Conservation (phyloP, 2,329 filamentous ascomycete genomes). For the Aspergillus amoenus region DNA sequence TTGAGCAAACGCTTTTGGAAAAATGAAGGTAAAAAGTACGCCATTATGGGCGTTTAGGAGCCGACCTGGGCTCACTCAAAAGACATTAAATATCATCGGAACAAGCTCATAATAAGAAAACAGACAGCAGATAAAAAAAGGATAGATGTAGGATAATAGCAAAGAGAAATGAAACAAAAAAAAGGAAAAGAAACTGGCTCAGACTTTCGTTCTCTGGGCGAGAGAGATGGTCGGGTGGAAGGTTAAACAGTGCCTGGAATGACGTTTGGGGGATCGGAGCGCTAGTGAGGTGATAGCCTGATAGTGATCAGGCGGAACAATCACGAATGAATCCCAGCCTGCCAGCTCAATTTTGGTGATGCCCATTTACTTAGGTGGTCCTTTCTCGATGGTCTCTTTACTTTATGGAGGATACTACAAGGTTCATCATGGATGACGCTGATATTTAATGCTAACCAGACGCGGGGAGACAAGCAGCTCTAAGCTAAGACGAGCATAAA, state of each 20-base stretch:
- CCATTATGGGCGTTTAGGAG: conserved; percentile 55
- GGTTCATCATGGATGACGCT: background rate
- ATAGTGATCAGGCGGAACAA: conserved; percentile 25
- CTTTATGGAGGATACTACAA: background rate
- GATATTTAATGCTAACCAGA: background rate
- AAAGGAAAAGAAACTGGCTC: conserved; percentile 4
- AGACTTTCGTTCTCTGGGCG: conserved; percentile 4
- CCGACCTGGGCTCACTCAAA: conserved; percentile 30
- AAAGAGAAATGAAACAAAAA: background rate
- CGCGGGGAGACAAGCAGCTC: background rate
- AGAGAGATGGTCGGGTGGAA: conserved; percentile 11
- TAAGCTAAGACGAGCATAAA: background rate
- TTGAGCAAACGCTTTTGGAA: conserved; percentile 86
- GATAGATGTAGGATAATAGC: background rate
- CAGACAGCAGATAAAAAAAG: conserved; percentile 7
- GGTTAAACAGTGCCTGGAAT: conserved; percentile 21
- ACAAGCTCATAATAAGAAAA: conserved; percentile 20
- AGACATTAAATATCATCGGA: conserved; percentile 27
- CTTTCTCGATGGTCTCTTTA: background rate
- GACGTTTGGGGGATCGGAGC: conserved; percentile 31
- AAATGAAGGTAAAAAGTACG: conserved; percentile 71
- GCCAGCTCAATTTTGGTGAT: conserved; percentile 16
- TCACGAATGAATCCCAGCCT: conserved; percentile 15
- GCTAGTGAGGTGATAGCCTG: conserved; percentile 16
- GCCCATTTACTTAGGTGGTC: background rate